Evolutionary conservation across 2,329 filamentous ascomycete species (phyloP).

Genomic region (Blastomyces silverae): DNA sequence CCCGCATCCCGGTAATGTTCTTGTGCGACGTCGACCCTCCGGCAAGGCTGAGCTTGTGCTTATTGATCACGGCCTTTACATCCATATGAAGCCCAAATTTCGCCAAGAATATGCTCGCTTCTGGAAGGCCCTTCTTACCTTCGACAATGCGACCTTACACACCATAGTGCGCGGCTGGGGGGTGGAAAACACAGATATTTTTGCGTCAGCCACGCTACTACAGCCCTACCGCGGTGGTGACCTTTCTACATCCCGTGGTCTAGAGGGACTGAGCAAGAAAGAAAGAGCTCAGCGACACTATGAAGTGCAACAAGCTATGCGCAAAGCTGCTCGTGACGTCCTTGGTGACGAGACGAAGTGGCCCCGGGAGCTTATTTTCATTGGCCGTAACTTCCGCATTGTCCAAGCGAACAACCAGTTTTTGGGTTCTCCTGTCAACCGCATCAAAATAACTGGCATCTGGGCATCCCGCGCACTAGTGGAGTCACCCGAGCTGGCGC

Average conservation of each 20-base stretch:
- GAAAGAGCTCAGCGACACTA: conserved; percentile 58
- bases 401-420: conserved; percentile 92
- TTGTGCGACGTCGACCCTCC: conserved; percentile 74
- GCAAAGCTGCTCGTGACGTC: conserved; percentile 67
- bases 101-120: conserved; percentile 79
- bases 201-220: conserved; percentile 84
- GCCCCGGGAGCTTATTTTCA: conserved; percentile 86
- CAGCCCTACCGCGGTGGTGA: conserved; percentile 85
- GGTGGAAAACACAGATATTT: conserved; percentile 79
- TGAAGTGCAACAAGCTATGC: conserved; percentile 70
- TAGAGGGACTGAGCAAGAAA: conserved; percentile 47
- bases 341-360: conserved; percentile 80
- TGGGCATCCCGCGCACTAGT: conserved; percentile 85
- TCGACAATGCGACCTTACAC: conserved; percentile 75
- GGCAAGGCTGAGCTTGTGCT: conserved; percentile 87
- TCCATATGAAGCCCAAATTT: conserved; percentile 78
- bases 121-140: conserved; percentile 90
- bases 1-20: conserved; percentile 95
- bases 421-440: conserved; percentile 78
- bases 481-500: conserved; percentile 60
- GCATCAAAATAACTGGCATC: conserved; percentile 85
- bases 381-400: conserved; percentile 84
- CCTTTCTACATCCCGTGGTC: conserved; percentile 54
- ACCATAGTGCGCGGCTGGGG: conserved; percentile 75
- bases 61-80: conserved; percentile 95